Evolutionary conservation across 441 rosid species (phyloP).

Genomic region (Brassica balearica): DNA sequence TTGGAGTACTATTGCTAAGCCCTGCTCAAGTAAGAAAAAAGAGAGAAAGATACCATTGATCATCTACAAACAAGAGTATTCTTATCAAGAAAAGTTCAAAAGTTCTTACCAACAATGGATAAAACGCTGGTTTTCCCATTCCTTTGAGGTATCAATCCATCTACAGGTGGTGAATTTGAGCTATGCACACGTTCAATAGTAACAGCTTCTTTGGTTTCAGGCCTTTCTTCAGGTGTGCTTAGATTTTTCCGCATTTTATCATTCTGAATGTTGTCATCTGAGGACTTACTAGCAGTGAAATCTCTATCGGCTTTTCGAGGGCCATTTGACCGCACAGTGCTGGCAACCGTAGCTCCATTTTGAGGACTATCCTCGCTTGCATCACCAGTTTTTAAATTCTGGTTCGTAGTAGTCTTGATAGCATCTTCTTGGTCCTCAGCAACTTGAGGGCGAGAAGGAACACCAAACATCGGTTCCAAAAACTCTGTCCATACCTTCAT

Average conservation of each 20-base stretch:
- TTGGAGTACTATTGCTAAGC: slow-evolving; percentile 56
- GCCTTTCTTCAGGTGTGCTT: slow-evolving; percentile 16
- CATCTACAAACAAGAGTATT: slow-evolving; percentile 22
- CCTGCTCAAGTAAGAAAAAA: slow-evolving; percentile 49
- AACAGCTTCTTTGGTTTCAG: slow-evolving; percentile 56
- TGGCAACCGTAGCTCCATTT: slow-evolving; percentile 50
- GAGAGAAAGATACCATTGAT: slow-evolving; percentile 1
- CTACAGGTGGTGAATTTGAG: slow-evolving; percentile 52
- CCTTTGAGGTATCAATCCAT: slow-evolving; percentile 57
- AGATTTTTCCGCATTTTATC: slow-evolving; percentile 54
- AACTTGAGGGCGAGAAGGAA: slow-evolving; percentile 85
- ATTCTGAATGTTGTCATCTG: slow-evolving; percentile 53
- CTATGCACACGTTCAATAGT: slow-evolving; percentile 52
- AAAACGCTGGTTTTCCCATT: slow-evolving; percentile 66
- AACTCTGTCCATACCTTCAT: slow-evolving; percentile 96
- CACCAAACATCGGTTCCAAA: slow-evolving; percentile 87
- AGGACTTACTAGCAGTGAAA: slow-evolving; percentile 51
- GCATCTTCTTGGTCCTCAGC: slow-evolving; percentile 87
- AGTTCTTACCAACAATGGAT: slow-evolving; percentile 61
- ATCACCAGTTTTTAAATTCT: slow-evolving; percentile 52
- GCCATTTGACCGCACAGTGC: slow-evolving; percentile 62
- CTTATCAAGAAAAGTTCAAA: slow-evolving; percentile 29
- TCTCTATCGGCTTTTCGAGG: slow-evolving; percentile 59
- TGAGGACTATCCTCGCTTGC: slow-evolving; percentile 68
- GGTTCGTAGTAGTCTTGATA: slow-evolving; percentile 66